These are phyloP conservation scores for Amphicarpaea edgeworthii DNA, from an alignment of 306 rosid species.

Conservation along the genomic window DNA sequence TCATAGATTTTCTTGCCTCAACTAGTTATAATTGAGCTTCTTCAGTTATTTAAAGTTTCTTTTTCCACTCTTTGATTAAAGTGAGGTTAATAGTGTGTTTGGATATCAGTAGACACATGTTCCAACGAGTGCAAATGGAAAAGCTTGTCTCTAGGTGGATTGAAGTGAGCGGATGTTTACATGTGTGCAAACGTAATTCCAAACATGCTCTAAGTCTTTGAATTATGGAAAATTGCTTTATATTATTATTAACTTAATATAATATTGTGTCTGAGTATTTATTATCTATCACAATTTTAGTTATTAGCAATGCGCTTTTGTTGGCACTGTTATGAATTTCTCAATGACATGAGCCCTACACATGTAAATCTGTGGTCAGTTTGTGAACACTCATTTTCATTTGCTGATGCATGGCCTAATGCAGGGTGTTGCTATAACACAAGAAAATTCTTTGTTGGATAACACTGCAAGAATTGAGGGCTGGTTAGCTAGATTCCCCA, in stretches of 20 bases:
- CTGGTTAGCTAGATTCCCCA: constrained; percentile 23
- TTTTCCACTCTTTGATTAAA: not conserved
- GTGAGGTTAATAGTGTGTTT: not conserved
- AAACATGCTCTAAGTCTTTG: constrained; percentile 14
- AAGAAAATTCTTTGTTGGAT: constrained; percentile 17
- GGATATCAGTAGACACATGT: not conserved
- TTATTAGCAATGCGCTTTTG: not conserved
- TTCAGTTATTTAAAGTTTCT: not conserved
- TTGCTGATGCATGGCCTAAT: not conserved
- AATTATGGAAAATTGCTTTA: not conserved
- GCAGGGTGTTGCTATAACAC: constrained; percentile 27
- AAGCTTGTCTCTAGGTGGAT: constrained; percentile 2
- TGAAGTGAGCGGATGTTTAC: not conserved
- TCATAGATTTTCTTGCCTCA: not conserved
- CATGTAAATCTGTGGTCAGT: not conserved
- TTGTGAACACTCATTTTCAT: not conserved
- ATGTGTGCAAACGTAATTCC: not conserved
- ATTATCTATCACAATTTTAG: not conserved
- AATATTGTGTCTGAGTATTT: constrained; percentile 4
- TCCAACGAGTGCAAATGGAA: constrained; percentile 3
- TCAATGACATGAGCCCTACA: not conserved
- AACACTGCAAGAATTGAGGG: constrained; percentile 25
- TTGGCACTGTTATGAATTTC: not conserved
- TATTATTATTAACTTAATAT: constrained; percentile 9
- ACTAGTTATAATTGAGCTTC: not conserved